phyloP scores from a whole-genome alignment of 352 stramenopile species.

The Sclerospora graminicola region DNA sequence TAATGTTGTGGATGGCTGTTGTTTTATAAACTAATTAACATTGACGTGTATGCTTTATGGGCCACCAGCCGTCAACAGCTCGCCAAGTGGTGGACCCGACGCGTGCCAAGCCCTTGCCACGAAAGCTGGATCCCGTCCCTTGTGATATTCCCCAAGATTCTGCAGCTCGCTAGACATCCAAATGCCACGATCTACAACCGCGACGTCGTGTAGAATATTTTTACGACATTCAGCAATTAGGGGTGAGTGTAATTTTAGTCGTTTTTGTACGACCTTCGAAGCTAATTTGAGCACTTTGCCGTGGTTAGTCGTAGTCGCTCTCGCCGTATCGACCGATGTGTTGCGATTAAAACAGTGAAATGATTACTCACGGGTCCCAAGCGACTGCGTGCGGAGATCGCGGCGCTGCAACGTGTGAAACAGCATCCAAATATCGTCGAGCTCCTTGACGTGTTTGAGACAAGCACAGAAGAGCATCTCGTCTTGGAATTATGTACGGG shows the following conservation, averaged over 20 bases:
- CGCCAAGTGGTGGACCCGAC: neutral
- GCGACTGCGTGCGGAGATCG: slow-evolving; percentile 51
- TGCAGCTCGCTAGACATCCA: too few relatives aligned
- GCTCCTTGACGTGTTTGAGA: slow-evolving; percentile 76
- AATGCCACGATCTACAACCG: neutral
- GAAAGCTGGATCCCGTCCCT: too few relatives aligned
- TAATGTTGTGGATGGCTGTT: too few relatives aligned
- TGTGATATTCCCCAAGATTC: too few relatives aligned
- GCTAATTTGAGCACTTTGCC: slow-evolving; percentile 36
- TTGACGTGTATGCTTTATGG: too few relatives aligned
- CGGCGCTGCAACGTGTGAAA: slow-evolving; percentile 41
- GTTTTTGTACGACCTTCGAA: neutral
- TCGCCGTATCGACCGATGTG: slow-evolving; percentile 29
- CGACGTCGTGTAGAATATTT: slow-evolving; percentile 38
- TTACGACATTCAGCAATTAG: slow-evolving; percentile 44
- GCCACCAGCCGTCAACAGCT: slow-evolving; percentile 14
- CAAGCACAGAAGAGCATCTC: slow-evolving; percentile 57
- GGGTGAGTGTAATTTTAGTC: slow-evolving; percentile 19
- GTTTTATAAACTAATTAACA: too few relatives aligned
- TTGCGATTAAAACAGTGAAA: slow-evolving; percentile 83
- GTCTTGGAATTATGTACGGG: slow-evolving; percentile 77
- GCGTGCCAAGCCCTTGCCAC: too few relatives aligned
- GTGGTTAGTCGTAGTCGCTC: slow-evolving; percentile 49
- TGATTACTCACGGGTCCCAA: slow-evolving; percentile 65
- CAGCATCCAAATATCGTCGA: slow-evolving; percentile 71